Evolutionary conservation across 2,329 filamentous ascomycete genomes (phyloP).

Genomic region (Pyrenochaeta sp.): DNA sequence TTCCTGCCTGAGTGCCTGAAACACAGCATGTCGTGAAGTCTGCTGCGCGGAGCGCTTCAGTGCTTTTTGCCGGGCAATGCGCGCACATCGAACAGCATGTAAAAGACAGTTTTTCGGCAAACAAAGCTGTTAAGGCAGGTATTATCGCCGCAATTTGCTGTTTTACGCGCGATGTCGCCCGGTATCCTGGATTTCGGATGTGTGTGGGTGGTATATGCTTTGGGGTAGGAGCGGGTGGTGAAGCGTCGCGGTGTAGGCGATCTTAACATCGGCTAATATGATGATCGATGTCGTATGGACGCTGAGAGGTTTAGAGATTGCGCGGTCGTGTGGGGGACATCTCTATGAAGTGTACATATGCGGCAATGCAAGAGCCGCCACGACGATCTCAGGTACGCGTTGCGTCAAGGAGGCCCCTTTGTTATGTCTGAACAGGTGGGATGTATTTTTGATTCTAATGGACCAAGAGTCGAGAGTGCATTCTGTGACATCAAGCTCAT

Average conservation of each 20-base stretch:
- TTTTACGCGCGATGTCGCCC: not conserved
- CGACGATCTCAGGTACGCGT: not conserved
- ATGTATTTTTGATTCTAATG: not conserved
- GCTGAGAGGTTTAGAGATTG: not conserved
- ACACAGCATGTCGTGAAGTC: slow-evolving; percentile 20
- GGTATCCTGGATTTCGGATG: slow-evolving; percentile 12
- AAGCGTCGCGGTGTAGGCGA: not conserved
- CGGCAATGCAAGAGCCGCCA: not conserved
- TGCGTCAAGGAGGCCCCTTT: not conserved
- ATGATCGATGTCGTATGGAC: not conserved
- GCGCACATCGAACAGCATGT: not conserved
- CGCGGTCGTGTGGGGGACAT: not conserved
- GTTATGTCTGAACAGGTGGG: not conserved
- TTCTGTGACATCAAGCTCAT: slow-evolving; percentile 5
- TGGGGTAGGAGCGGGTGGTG: not conserved
- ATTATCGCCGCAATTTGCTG: not conserved
- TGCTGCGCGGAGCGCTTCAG: slow-evolving; percentile 25
- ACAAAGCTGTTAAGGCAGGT: not conserved
- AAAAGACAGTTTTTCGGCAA: not conserved
- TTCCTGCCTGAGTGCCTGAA: slow-evolving; percentile 31
- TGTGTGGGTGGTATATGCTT: not conserved
- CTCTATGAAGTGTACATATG: not conserved
- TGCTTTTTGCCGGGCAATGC: slow-evolving; percentile 21
- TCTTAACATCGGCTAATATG: not conserved
- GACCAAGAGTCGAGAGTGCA: not conserved